Conservation (phyloP, 345 rosid genomes). For the Heritiera fomes region DNA sequence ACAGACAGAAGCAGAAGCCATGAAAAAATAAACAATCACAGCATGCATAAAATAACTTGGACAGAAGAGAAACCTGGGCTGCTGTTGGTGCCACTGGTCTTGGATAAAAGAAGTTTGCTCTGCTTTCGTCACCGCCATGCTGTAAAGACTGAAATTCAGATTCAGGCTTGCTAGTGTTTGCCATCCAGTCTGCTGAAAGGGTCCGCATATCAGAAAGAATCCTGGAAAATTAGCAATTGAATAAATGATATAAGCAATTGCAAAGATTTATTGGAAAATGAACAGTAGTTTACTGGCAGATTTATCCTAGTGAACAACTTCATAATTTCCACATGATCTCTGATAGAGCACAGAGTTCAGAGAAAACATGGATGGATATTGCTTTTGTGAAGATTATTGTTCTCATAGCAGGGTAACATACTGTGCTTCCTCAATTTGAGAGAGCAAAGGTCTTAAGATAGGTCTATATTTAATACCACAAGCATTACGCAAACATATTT, state of each 20-base stretch:
- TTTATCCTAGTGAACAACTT: not conserved
- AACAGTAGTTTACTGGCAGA: conserved; percentile 11
- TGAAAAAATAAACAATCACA: conserved; percentile 7
- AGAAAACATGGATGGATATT: not conserved
- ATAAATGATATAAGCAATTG: not conserved
- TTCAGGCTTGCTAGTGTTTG: conserved; percentile 85
- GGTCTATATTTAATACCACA: not conserved
- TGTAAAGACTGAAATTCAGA: conserved; percentile 67
- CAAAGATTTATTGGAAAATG: conserved; percentile 4
- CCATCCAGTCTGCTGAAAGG: conserved; percentile 99
- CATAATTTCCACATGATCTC: conserved; percentile 3
- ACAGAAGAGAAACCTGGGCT: conserved; percentile 68
- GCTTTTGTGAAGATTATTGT: not conserved
- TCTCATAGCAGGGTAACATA: not conserved
- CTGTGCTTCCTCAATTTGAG: not conserved
- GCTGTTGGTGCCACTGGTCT: conserved; percentile 97
- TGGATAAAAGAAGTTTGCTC: conserved; percentile 80
- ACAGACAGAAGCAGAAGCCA: not conserved
- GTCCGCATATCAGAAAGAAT: conserved; percentile 99
- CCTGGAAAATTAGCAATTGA: conserved; percentile 54
- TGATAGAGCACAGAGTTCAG: not conserved
- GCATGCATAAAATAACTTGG: conserved; percentile 15
- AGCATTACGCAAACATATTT: not conserved
- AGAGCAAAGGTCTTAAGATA: not conserved
- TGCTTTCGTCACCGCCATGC: conserved; percentile 81